phyloP scores from a whole-genome alignment of 352 stramenopile species.

The Globisporangium lucens region DNA sequence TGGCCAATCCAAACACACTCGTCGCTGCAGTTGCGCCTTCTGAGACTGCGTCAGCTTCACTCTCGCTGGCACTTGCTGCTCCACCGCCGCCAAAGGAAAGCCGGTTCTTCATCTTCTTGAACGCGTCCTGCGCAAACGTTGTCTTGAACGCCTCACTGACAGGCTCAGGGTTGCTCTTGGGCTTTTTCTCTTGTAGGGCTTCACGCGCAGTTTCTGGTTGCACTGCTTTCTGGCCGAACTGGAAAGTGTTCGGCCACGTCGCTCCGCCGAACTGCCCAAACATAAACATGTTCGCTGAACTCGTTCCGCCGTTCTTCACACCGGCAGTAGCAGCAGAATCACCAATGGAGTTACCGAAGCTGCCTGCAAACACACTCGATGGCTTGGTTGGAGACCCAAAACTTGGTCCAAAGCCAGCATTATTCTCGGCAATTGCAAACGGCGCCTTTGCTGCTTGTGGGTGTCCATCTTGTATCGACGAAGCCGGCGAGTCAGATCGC shows the following conservation, averaged over 20 bases:
- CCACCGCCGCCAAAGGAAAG: slow-evolving; percentile 5
- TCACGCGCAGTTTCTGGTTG: background rate
- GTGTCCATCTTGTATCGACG: background rate
- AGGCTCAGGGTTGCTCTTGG: background rate
- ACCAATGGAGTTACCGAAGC: background rate
- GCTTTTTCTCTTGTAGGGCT: background rate
- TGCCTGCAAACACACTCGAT: slow-evolving; percentile 4
- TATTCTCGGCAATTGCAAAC: background rate
- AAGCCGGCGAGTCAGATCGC: background rate
- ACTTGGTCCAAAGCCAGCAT: background rate
- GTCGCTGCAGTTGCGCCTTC: slow-evolving; percentile 1
- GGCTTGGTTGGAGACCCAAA: background rate
- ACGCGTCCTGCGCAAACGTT: slow-evolving; percentile 17
- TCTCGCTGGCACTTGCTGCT: background rate
- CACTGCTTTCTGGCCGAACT: background rate
- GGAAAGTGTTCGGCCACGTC: background rate
- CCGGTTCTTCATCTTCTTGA: slow-evolving; percentile 16
- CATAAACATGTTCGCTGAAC: background rate
- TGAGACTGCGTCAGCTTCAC: background rate
- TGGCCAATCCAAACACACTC: slow-evolving; percentile 10
- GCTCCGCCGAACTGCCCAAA: slow-evolving; percentile 3
- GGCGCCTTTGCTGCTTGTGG: background rate
- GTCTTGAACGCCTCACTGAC: slow-evolving; percentile 11
- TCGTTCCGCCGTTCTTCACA: background rate
- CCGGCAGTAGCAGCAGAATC: background rate